These are phyloP conservation scores for Fusarium algeriense DNA, from an alignment of 2,329 filamentous ascomycete species.

Conservation along the genomic window DNA sequence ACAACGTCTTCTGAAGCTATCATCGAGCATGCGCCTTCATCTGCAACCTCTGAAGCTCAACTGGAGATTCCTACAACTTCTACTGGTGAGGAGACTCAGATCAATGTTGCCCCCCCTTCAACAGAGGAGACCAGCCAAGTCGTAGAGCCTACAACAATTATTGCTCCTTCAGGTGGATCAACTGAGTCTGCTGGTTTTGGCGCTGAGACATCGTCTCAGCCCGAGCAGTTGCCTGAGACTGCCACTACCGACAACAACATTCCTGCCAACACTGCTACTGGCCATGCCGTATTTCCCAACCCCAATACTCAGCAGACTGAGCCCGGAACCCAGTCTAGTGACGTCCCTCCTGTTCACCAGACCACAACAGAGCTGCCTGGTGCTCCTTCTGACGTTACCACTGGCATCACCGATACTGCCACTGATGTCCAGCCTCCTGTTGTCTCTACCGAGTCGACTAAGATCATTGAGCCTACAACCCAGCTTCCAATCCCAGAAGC, in stretches of 20 bases:
- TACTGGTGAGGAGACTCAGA: fast-evolving
- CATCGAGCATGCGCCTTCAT: background rate
- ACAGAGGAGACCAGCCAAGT: background rate
- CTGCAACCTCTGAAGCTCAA: background rate
- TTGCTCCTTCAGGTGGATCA: background rate
- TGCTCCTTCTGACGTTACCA: background rate
- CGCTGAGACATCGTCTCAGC: background rate
- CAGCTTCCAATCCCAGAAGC: background rate
- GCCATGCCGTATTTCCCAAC: background rate
- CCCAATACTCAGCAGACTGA: background rate
- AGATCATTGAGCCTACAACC: background rate
- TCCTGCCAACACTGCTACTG: background rate
- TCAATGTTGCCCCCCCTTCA: background rate
- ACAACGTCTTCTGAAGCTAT: background rate
- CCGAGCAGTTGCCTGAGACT: background rate
- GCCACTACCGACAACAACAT: background rate
- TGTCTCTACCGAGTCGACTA: background rate
- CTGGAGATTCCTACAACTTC: background rate
- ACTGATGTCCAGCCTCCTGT: background rate
- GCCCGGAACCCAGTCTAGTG: background rate
- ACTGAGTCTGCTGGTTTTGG: background rate
- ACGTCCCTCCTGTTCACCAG: background rate
- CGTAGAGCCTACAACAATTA: background rate
- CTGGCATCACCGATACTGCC: background rate
- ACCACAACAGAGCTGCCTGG: background rate